Base-by-base conservation (phyloP, 495 filamentous ascomycete species). In the Penicillium goetzii region DNA sequence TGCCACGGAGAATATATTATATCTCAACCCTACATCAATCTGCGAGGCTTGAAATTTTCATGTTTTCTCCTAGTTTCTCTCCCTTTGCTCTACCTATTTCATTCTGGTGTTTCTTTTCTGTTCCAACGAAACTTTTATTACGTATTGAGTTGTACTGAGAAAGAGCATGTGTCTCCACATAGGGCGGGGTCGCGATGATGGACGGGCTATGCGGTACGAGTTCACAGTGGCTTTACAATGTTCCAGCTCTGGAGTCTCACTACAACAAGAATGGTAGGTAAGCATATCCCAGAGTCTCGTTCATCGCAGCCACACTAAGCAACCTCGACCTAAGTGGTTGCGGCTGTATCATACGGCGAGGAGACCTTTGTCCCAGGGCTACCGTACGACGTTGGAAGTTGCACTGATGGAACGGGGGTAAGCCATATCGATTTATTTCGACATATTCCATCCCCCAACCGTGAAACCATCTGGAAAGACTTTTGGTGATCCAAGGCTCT, bases 171-270 rank as follows among this genome's bases (percentile, higher is more conserved):
- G 15, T 59, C 25, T 21, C 30, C 40, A 38, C n/a, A 2, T 30
- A 72, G 69, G 71, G 71, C 36, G 71, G 66, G 7, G 61, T 74
- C 4, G 53, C 62, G 34, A 53, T 72, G 64, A 73, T 75, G 70
- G 67, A 72, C 36, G 70, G 62, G 8, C 57, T 74, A n/a, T 74
- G 72, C 28, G 72, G 72, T 19, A 70, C 69, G n/a, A 72, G 72
- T 51, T 62, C 68, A 25, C 23, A 68, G 21, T 64, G 67, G 61
- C 58, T 74, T 0, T 34, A 47, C 26, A 38, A 50, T 8, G 65
- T 74, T 32, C 19, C 55, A 3, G 62, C 65, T 11, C 50, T 74
- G 28, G 60, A 68, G 47, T 65, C 58, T 23, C 33, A 33, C 11
- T 74, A 67, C 49, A 69, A 62, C 59, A 33, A 45, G 11, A 68